phyloP scores from a whole-genome alignment of 139 green algal species.

The Auxenochlorella pyrenoidosa region DNA sequence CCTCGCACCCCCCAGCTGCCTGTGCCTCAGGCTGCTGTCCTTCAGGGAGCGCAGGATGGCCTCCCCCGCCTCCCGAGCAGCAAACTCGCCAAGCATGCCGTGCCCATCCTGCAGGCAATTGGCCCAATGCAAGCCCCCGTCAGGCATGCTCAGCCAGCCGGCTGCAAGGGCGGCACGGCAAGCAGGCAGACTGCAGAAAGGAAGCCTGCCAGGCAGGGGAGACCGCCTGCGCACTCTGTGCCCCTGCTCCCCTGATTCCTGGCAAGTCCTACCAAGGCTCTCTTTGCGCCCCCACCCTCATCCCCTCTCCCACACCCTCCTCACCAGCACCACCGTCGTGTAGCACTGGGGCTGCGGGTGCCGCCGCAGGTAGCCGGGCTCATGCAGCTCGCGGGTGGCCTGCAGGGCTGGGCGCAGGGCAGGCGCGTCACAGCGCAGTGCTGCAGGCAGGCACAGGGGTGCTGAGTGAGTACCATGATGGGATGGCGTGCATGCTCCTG shows the following conservation, averaged over 20 bases:
- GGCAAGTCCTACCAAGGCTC: background rate
- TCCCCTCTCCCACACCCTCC: background rate
- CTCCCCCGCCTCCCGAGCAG: constrained; percentile 30
- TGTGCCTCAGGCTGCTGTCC: background rate
- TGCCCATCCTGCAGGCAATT: constrained; percentile 42
- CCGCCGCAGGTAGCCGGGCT: background rate
- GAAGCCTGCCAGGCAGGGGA: no score
- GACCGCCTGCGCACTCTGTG: no score
- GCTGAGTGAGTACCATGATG: no score
- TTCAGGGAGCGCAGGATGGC: constrained; percentile 42
- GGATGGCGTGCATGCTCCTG: background rate
- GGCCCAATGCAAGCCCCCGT: background rate
- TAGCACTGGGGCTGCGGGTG: constrained; percentile 1
- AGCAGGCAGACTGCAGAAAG: background rate
- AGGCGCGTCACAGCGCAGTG: no score
- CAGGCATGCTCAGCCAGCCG: background rate
- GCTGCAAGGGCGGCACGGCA: no score
- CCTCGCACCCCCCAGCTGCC: background rate
- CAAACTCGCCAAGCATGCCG: constrained; percentile 61
- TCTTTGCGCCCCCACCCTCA: background rate
- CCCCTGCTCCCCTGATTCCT: background rate
- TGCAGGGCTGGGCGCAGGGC: background rate
- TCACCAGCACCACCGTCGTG: constrained; percentile 30
- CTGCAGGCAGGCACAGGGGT: no score
- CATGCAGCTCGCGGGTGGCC: constrained; percentile 17